These are phyloP conservation scores for Mycena chlorophos DNA, from an alignment of 768 basidiomycete species.

Conservation along the genomic window DNA sequence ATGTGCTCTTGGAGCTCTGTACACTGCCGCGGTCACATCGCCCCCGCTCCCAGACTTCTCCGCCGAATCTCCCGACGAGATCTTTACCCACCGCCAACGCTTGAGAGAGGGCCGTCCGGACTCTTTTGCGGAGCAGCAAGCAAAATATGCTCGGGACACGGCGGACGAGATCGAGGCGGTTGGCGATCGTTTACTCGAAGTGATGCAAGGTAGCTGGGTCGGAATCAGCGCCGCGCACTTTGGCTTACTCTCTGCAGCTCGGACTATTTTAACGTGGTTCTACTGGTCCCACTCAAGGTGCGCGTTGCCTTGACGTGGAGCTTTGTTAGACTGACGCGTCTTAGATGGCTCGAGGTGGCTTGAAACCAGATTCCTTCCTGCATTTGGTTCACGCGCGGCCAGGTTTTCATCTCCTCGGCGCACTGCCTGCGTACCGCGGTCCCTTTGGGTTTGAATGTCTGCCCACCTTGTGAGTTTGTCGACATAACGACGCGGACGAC, in stretches of 20 bases:
- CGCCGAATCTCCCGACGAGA: slow-evolving; percentile 48
- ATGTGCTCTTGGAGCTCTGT: slow-evolving; percentile 75
- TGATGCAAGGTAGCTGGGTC: slow-evolving; percentile 53
- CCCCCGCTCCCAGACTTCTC: slow-evolving; percentile 55
- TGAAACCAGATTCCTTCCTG: neutral
- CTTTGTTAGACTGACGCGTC: neutral
- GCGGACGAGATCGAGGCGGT: slow-evolving; percentile 48
- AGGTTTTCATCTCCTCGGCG: slow-evolving; percentile 64
- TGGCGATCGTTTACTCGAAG: slow-evolving; percentile 57
- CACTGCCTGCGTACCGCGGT: slow-evolving; percentile 58
- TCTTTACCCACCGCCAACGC: slow-evolving; percentile 50
- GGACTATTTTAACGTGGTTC: neutral
- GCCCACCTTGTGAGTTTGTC: slow-evolving; percentile 51
- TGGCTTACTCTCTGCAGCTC: neutral
- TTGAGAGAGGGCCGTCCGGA: slow-evolving; percentile 48
- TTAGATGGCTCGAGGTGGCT: slow-evolving; percentile 73
- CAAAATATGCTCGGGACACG: slow-evolving; percentile 51
- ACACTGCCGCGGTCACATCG: slow-evolving; percentile 60
- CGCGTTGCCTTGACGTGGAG: slow-evolving; percentile 18
- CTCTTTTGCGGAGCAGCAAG: slow-evolving; percentile 68
- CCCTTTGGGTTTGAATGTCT: slow-evolving; percentile 71
- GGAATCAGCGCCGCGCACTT: neutral
- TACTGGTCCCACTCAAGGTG: slow-evolving; percentile 67
- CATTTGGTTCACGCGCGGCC: slow-evolving; percentile 11
- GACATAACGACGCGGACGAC: too few relatives aligned